A percentile compares a stretch with the other conserved stretches of the same genome.
Evolutionary conservation across 345 rosid genomes (phyloP).

Genomic region (Gossypium raimondii): DNA sequence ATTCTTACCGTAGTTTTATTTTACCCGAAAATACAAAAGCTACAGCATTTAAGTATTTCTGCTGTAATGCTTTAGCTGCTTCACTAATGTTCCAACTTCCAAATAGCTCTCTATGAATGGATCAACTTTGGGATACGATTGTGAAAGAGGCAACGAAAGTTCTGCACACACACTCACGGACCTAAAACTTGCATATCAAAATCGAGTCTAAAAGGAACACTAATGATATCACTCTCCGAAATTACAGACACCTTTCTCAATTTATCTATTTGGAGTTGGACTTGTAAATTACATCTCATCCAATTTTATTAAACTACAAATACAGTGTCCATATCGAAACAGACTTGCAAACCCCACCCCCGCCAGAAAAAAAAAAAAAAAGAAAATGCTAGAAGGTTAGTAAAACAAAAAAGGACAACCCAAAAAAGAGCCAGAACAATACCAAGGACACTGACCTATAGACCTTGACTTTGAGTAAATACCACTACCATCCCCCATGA

Average conservation of each 20-base stretch:
- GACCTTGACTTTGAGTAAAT: background rate
- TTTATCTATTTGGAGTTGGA: background rate
- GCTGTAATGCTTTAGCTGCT: background rate
- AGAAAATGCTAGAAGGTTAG: background rate
- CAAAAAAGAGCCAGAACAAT: background rate
- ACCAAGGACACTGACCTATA: background rate
- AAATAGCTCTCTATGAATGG: background rate
- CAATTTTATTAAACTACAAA: constrained; percentile 5
- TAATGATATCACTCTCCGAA: background rate
- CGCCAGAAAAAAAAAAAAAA: background rate
- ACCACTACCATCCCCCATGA: background rate
- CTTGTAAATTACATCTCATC: constrained; percentile 1
- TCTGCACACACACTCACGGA: background rate
- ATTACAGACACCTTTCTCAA: background rate
- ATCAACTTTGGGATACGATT: background rate
- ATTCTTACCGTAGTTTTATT: background rate
- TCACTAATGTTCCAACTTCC: background rate
- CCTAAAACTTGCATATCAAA: background rate
- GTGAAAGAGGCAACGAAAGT: background rate
- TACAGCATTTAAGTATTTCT: background rate
- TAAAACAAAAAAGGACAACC: background rate
- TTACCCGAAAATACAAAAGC: no score
- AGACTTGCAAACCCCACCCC: background rate
- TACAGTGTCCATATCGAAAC: background rate
- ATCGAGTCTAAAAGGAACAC: background rate